Evolutionary conservation across 164 flowering plant genomes (phyloP).

Genomic region (Vitis rupestris): DNA sequence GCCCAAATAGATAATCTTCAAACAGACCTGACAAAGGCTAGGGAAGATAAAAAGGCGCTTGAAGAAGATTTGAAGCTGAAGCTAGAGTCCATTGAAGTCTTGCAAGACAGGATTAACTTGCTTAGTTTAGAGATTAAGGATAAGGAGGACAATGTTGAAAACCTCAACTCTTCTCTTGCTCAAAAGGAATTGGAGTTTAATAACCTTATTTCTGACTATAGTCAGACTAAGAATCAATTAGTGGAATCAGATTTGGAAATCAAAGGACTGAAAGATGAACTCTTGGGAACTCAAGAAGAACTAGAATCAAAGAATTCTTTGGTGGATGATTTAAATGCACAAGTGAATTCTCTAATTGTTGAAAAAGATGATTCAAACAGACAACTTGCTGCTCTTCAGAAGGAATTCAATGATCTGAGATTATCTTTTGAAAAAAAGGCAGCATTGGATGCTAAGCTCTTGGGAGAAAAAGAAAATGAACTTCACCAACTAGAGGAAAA

Average conservation of each 20-base stretch:
- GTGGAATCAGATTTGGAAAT: slow-evolving; percentile 38
- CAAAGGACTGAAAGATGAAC: slow-evolving; percentile 40
- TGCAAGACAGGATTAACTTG: slow-evolving; percentile 55
- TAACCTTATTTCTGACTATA: slow-evolving; percentile 29
- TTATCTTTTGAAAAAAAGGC: slow-evolving; percentile 50
- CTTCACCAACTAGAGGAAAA: slow-evolving; percentile 47
- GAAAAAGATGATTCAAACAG: slow-evolving; percentile 51
- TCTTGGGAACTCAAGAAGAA: slow-evolving; percentile 39
- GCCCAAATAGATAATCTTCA: slow-evolving; percentile 46
- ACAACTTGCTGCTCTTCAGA: slow-evolving; percentile 33
- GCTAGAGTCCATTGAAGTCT: slow-evolving; percentile 37
- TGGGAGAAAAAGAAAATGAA: slow-evolving; percentile 48
- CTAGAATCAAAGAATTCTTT: slow-evolving; percentile 40
- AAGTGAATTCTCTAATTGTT: slow-evolving; percentile 28
- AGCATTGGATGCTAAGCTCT: slow-evolving; percentile 47
- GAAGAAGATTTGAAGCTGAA: slow-evolving; percentile 61
- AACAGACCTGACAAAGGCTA: slow-evolving; percentile 30
- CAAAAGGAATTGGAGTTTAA: slow-evolving; percentile 57
- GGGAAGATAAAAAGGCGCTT: slow-evolving; percentile 47
- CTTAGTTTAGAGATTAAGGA: slow-evolving; percentile 61
- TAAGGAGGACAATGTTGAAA: slow-evolving; percentile 44
- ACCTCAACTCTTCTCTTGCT: slow-evolving; percentile 44
- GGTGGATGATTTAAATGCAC: slow-evolving; percentile 45
- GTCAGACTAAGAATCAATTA: slow-evolving; percentile 49
- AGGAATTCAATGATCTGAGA: slow-evolving; percentile 49